Percentiles rank a stretch among this genome's conserved stretches.
phyloP scores from a whole-genome alignment of 225 moss, liverwort and hornwort species.

The Pseudisothecium myosuroides region DNA sequence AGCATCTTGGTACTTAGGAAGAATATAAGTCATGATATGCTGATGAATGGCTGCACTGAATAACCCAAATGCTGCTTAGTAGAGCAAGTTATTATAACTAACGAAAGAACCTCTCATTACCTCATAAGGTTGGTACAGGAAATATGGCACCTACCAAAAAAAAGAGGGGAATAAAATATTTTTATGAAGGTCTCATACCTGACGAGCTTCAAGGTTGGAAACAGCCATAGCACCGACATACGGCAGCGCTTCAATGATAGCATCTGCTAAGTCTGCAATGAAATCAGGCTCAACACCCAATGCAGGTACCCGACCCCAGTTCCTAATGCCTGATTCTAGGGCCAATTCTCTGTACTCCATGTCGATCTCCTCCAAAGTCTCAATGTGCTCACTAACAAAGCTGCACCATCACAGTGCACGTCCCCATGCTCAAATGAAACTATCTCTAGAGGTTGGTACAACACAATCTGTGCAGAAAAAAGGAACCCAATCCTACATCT shows the following conservation, averaged over 20 bases:
- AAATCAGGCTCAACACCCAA: slow-evolving; percentile 80
- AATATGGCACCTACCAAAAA: background rate
- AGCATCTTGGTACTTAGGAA: background rate
- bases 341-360: slow-evolving; percentile 97
- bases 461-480: background rate
- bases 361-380: slow-evolving; percentile 97
- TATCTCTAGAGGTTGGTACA: background rate
- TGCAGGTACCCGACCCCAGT: slow-evolving; percentile 96
- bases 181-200: slow-evolving; percentile 29
- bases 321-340: slow-evolving; percentile 81
- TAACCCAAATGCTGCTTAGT: background rate
- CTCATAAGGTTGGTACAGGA: background rate
- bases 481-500: background rate
- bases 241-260: slow-evolving; percentile 90
- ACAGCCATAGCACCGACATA: slow-evolving; percentile 98
- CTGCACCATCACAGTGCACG: slow-evolving; percentile 27
- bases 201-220: slow-evolving; percentile 91
- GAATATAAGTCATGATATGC: background rate
- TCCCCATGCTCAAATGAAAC: background rate
- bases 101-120: background rate
- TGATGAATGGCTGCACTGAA: background rate
- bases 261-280: slow-evolving; percentile 86
- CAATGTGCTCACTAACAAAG: slow-evolving; percentile 97
- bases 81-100: background rate
- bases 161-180: background rate